Percentiles rank a stretch among this genome's conserved stretches.
phyloP scores from a whole-genome alignment of 1,139 yeast species.

The Hyphopichia fennica region DNA sequence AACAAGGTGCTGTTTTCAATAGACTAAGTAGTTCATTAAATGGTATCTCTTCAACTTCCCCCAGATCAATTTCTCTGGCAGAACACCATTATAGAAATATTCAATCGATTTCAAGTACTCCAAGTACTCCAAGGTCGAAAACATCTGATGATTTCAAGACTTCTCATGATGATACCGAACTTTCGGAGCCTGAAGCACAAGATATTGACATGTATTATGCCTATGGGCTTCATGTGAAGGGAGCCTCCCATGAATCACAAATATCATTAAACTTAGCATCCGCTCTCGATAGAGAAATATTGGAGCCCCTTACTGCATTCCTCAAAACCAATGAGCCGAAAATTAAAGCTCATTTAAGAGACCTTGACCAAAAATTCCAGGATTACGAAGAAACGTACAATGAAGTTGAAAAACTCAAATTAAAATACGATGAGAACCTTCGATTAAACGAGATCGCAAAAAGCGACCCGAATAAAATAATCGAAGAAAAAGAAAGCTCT shows the following conservation, averaged over 20 bases:
- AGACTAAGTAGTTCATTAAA: background rate
- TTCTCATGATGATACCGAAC: background rate
- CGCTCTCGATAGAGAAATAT: slow-evolving; percentile 35
- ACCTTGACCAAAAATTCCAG: slow-evolving; percentile 24
- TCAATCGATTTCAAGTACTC: slow-evolving; percentile 2
- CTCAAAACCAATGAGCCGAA: slow-evolving; percentile 40
- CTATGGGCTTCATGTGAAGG: slow-evolving; percentile 12
- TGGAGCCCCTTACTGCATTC: slow-evolving; percentile 36
- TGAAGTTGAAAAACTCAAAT: slow-evolving; percentile 29
- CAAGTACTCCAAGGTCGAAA: slow-evolving; percentile 2
- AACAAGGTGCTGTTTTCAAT: background rate
- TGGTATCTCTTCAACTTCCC: background rate
- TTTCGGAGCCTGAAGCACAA: background rate
- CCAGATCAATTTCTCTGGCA: slow-evolving; percentile 12
- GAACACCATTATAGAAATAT: slow-evolving; percentile 7
- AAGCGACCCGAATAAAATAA: slow-evolving; percentile 3
- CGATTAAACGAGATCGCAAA: slow-evolving; percentile 17
- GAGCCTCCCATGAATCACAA: slow-evolving; percentile 24
- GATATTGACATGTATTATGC: slow-evolving; percentile 4
- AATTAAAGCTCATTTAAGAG: slow-evolving; percentile 23
- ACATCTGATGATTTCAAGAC: background rate
- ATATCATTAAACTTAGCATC: slow-evolving; percentile 29
- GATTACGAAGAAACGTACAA: slow-evolving; percentile 28
- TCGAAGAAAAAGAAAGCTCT: slow-evolving; percentile 8
- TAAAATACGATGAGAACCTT: slow-evolving; percentile 31